Percentiles rank a stretch among this genome's conserved stretches.
These are phyloP conservation scores for Rosa lucieae DNA, from an alignment of 306 rosid species.

Conservation along the genomic window DNA sequence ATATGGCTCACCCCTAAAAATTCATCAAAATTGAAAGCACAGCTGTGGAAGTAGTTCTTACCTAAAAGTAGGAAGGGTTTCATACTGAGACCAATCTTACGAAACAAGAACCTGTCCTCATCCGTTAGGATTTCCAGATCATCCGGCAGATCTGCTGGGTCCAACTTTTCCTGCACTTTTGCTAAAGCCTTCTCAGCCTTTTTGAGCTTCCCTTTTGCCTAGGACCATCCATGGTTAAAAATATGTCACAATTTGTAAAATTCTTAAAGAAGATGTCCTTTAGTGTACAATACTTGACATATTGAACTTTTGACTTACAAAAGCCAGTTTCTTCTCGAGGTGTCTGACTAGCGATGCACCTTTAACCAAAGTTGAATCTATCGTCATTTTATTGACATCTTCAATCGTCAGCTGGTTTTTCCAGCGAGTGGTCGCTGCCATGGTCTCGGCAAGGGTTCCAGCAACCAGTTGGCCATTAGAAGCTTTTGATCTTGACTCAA, in stretches of 20 bases:
- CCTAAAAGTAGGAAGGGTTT: conserved; percentile 81
- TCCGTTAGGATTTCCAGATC: conserved; percentile 85
- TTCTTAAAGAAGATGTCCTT: not conserved
- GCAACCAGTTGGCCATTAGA: conserved; percentile 56
- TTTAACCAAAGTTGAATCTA: conserved; percentile 60
- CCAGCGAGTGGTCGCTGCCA: conserved; percentile 86
- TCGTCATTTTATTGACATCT: conserved; percentile 65
- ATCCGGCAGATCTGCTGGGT: conserved; percentile 73
- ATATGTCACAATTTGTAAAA: conserved; percentile 19
- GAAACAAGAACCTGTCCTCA: conserved; percentile 78
- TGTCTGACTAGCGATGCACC: conserved; percentile 49
- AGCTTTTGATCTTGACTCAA: conserved; percentile 41
- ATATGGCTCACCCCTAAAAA: conserved; percentile 20
- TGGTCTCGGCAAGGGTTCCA: conserved; percentile 91
- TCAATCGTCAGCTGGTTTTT: conserved; percentile 54
- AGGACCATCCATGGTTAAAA: conserved; percentile 37
- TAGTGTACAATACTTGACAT: conserved; percentile 6
- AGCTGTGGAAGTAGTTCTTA: conserved; percentile 43
- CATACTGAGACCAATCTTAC: conserved; percentile 92
- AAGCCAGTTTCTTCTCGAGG: conserved; percentile 62
- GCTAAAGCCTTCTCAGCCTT: conserved; percentile 76
- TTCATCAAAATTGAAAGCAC: conserved; percentile 25
- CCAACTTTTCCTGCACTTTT: conserved; percentile 60
- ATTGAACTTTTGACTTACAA: conserved; percentile 51
- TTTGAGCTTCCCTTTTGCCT: conserved; percentile 75